These are phyloP conservation scores for Scenedesmus sp. DNA, from an alignment of 163 green algal species.

Conservation along the genomic window DNA sequence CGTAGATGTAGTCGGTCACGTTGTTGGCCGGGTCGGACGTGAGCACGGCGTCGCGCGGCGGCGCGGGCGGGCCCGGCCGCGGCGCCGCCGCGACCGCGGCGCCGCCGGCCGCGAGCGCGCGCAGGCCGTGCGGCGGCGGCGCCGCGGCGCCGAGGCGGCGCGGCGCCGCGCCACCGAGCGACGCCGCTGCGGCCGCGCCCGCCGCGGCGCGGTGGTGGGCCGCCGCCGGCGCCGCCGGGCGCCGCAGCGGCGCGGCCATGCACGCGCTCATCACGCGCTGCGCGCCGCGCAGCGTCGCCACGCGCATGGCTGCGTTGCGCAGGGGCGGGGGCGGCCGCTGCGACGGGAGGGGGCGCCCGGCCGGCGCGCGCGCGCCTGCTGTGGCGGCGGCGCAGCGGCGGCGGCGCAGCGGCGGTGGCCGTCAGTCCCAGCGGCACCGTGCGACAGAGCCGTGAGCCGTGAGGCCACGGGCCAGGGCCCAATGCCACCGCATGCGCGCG, in stretches of 20 bases:
- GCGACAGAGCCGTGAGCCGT: too few relatives aligned
- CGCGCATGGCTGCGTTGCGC: conserved; percentile 30
- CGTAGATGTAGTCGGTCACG: conserved; percentile 96
- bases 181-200: conserved; percentile 3
- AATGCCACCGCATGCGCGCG: too few relatives aligned
- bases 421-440: too few relatives aligned
- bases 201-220: not conserved
- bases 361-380: too few relatives aligned
- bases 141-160: conserved; percentile 3
- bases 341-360: too few relatives aligned
- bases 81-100: not conserved
- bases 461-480: too few relatives aligned
- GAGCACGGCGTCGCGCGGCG: conserved; percentile 75
- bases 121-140: not conserved
- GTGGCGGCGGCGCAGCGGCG: not conserved
- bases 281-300: conserved; percentile 28
- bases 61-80: conserved; percentile 44
- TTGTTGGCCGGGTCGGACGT: conserved; percentile 93
- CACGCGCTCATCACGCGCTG: conserved; percentile 32
- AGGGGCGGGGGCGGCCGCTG: too few relatives aligned
- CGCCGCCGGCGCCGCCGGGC: not conserved
- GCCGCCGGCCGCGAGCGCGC: conserved; percentile 24
- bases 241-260: conserved; percentile 3
- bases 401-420: too few relatives aligned
- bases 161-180: not conserved